Conservation (phyloP, 768 basidiomycete species). For the Leucogyrophana mollusca region DNA sequence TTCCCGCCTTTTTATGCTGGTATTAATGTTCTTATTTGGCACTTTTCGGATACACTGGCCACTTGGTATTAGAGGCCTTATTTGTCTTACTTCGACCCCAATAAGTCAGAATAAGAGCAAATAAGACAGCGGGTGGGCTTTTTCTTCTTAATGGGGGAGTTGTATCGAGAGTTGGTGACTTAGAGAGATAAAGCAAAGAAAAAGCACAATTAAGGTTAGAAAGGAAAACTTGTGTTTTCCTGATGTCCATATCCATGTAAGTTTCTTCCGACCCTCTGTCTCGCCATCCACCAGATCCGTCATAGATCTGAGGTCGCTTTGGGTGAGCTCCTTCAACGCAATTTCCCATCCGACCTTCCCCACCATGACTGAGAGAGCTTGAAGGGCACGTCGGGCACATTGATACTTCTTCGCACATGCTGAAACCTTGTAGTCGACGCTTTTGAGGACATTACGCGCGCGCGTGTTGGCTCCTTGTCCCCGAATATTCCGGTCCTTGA, state of each 20-base stretch:
- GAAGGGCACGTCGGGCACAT: slow-evolving; percentile 4
- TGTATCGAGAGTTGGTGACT: no score
- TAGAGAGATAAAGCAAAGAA: no score
- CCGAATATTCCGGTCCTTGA: slow-evolving; percentile 22
- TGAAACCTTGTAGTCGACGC: slow-evolving; percentile 9
- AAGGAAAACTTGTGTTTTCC: no score
- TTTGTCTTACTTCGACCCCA: no score
- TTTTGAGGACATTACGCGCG: slow-evolving; percentile 3
- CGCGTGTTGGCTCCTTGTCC: slow-evolving; percentile 2
- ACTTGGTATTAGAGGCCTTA: no score
- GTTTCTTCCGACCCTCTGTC: neutral
- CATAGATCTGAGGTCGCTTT: slow-evolving; percentile 1
- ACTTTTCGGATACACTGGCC: no score
- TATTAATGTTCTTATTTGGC: no score
- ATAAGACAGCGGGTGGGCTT: no score
- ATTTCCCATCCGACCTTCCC: neutral
- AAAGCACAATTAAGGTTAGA: no score
- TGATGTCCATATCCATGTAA: slow-evolving; percentile 1
- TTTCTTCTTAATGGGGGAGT: no score
- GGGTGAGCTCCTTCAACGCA: neutral
- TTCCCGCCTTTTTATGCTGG: no score
- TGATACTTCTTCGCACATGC: slow-evolving; percentile 5
- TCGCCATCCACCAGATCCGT: neutral
- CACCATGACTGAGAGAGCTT: neutral
- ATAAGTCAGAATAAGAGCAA: no score